Conservation (phyloP, 2,329 filamentous ascomycete genomes). For the Xylaria digitata region DNA sequence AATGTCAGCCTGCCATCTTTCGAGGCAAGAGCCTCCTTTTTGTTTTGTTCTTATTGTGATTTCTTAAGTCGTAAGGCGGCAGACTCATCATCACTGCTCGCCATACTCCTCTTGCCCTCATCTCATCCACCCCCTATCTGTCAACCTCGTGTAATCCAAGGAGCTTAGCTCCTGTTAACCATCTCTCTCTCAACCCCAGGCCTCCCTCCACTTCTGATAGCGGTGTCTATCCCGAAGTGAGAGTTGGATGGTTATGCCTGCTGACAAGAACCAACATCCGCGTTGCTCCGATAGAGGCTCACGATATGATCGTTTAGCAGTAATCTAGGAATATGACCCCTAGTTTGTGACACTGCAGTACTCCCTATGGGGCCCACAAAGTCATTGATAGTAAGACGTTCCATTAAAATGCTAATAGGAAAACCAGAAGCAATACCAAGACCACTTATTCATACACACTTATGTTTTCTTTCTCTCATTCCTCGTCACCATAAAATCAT, state of each 20-base stretch:
- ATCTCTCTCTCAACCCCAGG: neutral
- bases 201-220: neutral
- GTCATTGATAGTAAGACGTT: slow-evolving; percentile 5
- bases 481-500: slow-evolving; percentile 7
- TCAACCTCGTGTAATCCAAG: neutral
- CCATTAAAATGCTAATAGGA: slow-evolving; percentile 12
- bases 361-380: neutral
- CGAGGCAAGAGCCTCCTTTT: neutral
- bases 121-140: neutral
- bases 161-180: neutral
- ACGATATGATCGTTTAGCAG: neutral
- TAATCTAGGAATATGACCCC: neutral
- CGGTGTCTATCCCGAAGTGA: neutral
- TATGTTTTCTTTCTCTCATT: neutral
- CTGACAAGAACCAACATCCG: neutral
- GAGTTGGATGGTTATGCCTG: neutral
- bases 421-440: neutral
- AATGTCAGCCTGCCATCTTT: slow-evolving; percentile 7
- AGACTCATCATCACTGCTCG: too few species aligned
- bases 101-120: too few species aligned
- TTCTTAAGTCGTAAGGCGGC: neutral
- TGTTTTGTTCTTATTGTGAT: neutral
- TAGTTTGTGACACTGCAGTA: neutral
- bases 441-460: neutral
- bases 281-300: neutral